Base-by-base conservation (phyloP, 306 rosid genomes). In the Lotus japonicus region DNA sequence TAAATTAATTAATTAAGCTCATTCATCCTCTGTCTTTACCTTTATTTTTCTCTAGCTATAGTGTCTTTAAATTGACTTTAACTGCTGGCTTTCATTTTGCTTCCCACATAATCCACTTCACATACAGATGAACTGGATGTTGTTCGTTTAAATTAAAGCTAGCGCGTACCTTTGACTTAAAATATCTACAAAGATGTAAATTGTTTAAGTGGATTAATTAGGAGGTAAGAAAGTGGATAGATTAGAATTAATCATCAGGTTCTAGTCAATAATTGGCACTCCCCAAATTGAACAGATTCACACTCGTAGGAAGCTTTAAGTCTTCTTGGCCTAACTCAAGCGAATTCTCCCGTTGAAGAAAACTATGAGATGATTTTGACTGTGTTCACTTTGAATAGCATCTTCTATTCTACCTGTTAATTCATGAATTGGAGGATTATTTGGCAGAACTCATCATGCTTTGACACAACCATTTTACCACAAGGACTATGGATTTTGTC, bases 61-160 rank as follows among this genome's bases (percentile, higher is more conserved):
- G 69, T 58, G 15, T 51, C 70, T 77, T 72, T 60, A 53, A 50
- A 55, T 58, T 73, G 52, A 55, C 57, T 55, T 79, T 78, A 64
- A 64, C 78, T 78, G 51, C 66, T 62, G 42, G 2, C 63, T 13
- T 59, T 69, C 10, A 7, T 41, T 49, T 63, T n/a, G n/a, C n/a
- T n/a, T n/a, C n/a, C n/a, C n/a, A n/a, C n/a, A n/a, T n/a, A n/a
- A 73, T 73, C 76, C 49, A 74, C 72, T 68, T 54, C 46, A 59
- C 54, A 19, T 67, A 1, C 5, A 18, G 33, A 54, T 70, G 23
- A 70, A 45, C 46, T 61, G 42, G 42, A 7, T 50, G 16, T 18
- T 4, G 1, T 26, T 64, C 19, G 5, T 77, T 72, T 65, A 17
- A 78, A 74, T 14, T 66, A 78, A 58, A 72, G 53, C 70, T 26